Base-by-base conservation (phyloP, 1,139 yeast genomes). In the Hanseniaspora sp. region DNA sequence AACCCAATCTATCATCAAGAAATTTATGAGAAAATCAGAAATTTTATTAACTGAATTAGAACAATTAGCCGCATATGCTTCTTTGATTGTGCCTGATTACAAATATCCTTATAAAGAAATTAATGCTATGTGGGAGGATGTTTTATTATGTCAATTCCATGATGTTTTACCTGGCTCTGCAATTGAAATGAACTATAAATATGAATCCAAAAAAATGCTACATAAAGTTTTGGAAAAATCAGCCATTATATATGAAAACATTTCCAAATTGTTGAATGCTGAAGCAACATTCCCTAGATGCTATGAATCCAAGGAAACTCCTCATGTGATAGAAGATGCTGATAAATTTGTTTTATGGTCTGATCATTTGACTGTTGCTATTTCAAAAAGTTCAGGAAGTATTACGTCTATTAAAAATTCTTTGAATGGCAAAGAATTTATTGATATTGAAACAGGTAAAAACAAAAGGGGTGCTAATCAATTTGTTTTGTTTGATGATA, bases 141-240 rank as follows among this genome's bases (percentile, higher is more conserved):
- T 90, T 40, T 80, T 90, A 59, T 73, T 92, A 58, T 88, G 95
- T 67, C 97, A 92, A 67, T 92, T 92, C 72, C 98, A 92, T 67
- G 97, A 92, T 71, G 96, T 92, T 15, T 74, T 92, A 56, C 97
- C 98, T 7, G 98, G 98, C 2, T 83, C 95, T 30, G 86, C 95
- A 69, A 92, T 92, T 63, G 96, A 88, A 58, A 82, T 86, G 83
- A 96, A 92, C 28, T 92, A 92, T 67, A 79, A 79, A 57, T 88
- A 87, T 58, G 97, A 92, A 64, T 96, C 90, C n/a, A 78, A 82
- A 63, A 88, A 88, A 31, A 82, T 86, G 78, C 75, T 88, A 63
- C 73, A 72, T 4, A 70, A 74, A 29, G 83, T 83, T 29, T 72
- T 83, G 58, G 67, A 71, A 39, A 71, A 71, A 18, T 81, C 84